Base-by-base conservation (phyloP, 352 stramenopile species). In the Vaucheria bursata region DNA sequence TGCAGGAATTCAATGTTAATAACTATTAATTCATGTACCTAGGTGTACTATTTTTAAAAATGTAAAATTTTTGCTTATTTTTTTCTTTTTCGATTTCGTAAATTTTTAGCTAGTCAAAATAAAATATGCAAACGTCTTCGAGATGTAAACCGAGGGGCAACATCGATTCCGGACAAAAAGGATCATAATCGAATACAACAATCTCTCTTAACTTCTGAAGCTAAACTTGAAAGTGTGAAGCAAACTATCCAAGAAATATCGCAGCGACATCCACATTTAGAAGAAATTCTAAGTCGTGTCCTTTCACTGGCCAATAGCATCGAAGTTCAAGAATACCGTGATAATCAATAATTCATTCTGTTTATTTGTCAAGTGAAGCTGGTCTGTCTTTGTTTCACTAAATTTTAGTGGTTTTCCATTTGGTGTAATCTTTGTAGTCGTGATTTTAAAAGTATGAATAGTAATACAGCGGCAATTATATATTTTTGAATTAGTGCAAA, bases 281-380 rank as follows among this genome's bases (percentile, higher is more conserved):
- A 81, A 7, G 90, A 95, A 71, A 90, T 96, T 33, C 88, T 96
- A 1, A 79, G 86, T 32, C 88, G 90, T 0, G 89, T 96, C 0
- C 77, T 89, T 31, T 73, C 91, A 73, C 88, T 96, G 1, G 86
- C 89, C 1, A 88, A 94, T 73, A 89, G 92, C 76, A 59, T 66
- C 1, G 78, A 70, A n/a, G 71, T n/a, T 40, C 68, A 76, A 66
- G 4, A 7, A 67, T n/a, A 32, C 34, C 33, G 71, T 0, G 38
- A 75, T 73, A 73, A 53, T 6, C n/a, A n/a, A n/a, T n/a, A n/a
- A n/a, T n/a, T n/a, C n/a, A n/a, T n/a, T n/a, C n/a, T n/a, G n/a
- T n/a, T n/a, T n/a, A n/a, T n/a, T n/a, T n/a, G n/a, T n/a, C n/a
- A n/a, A n/a, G n/a, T n/a, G n/a, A n/a, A n/a, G n/a, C n/a, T n/a